Evolutionary conservation across 257 asterid genomes (phyloP).

Genomic region (Solanum pennellii): DNA sequence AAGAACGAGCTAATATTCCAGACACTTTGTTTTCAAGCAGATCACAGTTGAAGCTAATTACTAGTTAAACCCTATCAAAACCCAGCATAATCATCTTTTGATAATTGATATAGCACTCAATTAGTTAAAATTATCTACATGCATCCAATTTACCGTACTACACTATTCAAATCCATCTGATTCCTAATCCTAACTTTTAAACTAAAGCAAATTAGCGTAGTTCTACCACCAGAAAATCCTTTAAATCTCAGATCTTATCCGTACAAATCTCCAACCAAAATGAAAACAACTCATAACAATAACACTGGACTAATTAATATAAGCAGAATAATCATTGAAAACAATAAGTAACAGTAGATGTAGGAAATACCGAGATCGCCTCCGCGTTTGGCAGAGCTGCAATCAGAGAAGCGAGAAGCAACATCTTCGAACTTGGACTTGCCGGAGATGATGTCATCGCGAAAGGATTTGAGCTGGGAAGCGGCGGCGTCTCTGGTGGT

Average conservation of each 20-base stretch:
- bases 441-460: constrained; percentile 52
- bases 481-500: constrained; percentile 78
- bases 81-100: background rate
- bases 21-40: background rate
- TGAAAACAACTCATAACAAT: background rate
- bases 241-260: background rate
- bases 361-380: constrained; percentile 76
- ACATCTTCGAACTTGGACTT: constrained; percentile 57
- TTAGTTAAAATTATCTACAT: background rate
- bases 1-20: background rate
- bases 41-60: background rate
- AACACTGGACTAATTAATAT: background rate
- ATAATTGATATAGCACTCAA: background rate
- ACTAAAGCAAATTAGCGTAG: background rate
- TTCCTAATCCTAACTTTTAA: background rate
- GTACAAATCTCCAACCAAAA: background rate
- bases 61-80: background rate
- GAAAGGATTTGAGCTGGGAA: constrained; percentile 54
- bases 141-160: background rate
- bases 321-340: background rate
- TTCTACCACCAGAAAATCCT: background rate
- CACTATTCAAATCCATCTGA: background rate
- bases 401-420: constrained; percentile 68
- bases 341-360: background rate
- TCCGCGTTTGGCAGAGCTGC: constrained; percentile 96